Conservation (phyloP, 2,329 filamentous ascomycete genomes). For the Alternaria triticimaculans region DNA sequence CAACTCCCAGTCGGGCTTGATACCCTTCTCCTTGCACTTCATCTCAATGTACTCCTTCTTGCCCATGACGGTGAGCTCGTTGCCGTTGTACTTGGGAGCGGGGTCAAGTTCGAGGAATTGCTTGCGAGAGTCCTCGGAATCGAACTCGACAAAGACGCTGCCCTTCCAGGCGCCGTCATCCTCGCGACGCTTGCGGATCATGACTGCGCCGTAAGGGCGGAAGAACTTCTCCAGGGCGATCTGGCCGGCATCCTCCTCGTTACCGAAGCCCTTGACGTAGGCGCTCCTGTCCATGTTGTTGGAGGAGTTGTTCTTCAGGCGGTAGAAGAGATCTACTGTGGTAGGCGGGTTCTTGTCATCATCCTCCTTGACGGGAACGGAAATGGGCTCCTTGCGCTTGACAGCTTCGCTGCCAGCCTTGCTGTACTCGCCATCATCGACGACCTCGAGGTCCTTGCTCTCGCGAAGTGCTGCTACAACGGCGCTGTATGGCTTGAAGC, state of each 20-base stretch:
- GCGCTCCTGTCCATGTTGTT: constrained; percentile 75
- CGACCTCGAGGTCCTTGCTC: constrained; percentile 74
- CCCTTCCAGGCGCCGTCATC: constrained; percentile 82
- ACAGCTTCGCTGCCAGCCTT: constrained; percentile 49
- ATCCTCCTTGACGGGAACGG: constrained; percentile 31
- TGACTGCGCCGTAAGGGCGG: constrained; percentile 75
- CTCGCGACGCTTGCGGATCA: constrained; percentile 84
- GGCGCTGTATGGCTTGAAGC: constrained; percentile 86
- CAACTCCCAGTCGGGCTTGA: constrained; percentile 51
- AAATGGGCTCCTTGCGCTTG: constrained; percentile 75
- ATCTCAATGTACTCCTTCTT: constrained; percentile 80
- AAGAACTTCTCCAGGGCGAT: constrained; percentile 96
- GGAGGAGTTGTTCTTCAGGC: constrained; percentile 62
- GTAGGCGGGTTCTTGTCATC: constrained; percentile 39
- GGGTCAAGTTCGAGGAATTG: constrained; percentile 81
- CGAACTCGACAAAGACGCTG: constrained; percentile 94
- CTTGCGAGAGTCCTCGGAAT: constrained; percentile 76
- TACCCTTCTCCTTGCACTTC: constrained; percentile 56
- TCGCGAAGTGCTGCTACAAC: constrained; percentile 83
- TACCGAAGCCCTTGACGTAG: constrained; percentile 94
- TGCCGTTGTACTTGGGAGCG: constrained; percentile 82
- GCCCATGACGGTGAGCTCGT: constrained; percentile 80
- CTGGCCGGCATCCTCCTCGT: constrained; percentile 82
- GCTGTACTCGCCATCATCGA: constrained; percentile 72
- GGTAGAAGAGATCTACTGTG: constrained; percentile 54